Evolutionary conservation across 805 yeast species (phyloP).

Genomic region (Kazachstania bromeliacearum): DNA sequence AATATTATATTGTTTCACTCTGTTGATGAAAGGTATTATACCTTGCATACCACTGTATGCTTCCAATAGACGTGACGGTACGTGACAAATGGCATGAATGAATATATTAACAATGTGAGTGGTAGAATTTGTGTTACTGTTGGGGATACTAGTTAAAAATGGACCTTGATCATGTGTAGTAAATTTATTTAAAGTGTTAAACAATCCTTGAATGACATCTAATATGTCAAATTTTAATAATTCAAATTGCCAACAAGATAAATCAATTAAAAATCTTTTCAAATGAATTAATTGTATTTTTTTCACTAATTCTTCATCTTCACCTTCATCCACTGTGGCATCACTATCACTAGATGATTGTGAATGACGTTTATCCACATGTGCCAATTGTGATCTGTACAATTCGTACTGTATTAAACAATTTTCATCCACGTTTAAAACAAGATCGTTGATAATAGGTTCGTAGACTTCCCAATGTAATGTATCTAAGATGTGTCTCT

Average conservation of each 20-base stretch:
- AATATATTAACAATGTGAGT: constrained; percentile 18
- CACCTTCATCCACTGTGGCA: constrained; percentile 16
- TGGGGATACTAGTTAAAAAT: constrained; percentile 21
- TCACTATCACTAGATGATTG: constrained; percentile 10
- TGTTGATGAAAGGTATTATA: constrained; percentile 16
- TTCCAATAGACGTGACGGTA: constrained; percentile 20
- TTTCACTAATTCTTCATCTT: constrained; percentile 23
- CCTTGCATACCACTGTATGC: constrained; percentile 19
- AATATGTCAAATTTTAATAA: constrained; percentile 28
- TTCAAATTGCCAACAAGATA: constrained; percentile 39
- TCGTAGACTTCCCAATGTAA: constrained; percentile 65
- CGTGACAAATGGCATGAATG: constrained; percentile 16
- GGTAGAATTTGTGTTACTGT: constrained; percentile 10
- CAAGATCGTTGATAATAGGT: constrained; percentile 47
- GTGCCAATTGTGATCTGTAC: constrained; percentile 25
- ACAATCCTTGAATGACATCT: constrained; percentile 24
- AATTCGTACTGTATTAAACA: constrained; percentile 34
- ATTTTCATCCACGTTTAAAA: constrained; percentile 35
- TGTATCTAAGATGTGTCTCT: constrained; percentile 58
- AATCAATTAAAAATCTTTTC: constrained; percentile 42
- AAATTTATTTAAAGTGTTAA: constrained; percentile 22
- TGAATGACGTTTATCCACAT: constrained; percentile 12
- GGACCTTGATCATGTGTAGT: constrained; percentile 25
- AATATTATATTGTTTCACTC: constrained; percentile 18
- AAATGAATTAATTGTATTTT: constrained; percentile 35